Conservation (phyloP, 2,329 filamentous ascomycete genomes). For the Arthrobotrys sphaeroides region DNA sequence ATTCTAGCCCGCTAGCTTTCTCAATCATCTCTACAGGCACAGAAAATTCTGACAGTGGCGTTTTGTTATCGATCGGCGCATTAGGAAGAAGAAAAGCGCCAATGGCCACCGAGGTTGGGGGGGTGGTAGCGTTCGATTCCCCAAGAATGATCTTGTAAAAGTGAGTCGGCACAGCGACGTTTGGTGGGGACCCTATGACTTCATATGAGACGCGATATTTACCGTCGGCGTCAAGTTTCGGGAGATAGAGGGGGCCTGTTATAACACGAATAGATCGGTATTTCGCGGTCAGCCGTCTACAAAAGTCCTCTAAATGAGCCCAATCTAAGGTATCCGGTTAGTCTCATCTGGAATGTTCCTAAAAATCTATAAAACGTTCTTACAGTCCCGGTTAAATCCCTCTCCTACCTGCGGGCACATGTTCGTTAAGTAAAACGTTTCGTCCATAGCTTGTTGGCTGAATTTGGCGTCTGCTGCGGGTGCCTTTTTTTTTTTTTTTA, state of each 20-base stretch:
- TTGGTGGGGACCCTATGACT: conserved; percentile 91
- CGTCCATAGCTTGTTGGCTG: conserved; percentile 92
- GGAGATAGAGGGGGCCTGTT: conserved; percentile 92
- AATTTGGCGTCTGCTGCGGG: conserved; percentile 96
- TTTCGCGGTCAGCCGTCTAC: conserved; percentile 77
- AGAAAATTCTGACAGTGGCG: conserved; percentile 89
- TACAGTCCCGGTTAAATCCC: conserved; percentile 92
- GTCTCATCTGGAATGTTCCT: too few species aligned
- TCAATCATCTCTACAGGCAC: conserved; percentile 93
- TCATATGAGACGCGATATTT: conserved; percentile 98
- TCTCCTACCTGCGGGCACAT: conserved; percentile 99
- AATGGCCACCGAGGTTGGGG: conserved; percentile 77
- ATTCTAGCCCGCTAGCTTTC: conserved; percentile 89
- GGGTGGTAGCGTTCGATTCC: conserved; percentile 67
- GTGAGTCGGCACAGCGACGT: conserved; percentile 94
- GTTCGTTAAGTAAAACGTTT: conserved; percentile 90
- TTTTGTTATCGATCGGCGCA: conserved; percentile 84
- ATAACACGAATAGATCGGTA: conserved; percentile 92
- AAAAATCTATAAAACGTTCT: background rate
- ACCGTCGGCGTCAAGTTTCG: conserved; percentile 83
- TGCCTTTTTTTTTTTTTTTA: conserved; percentile 65
- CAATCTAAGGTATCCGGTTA: conserved; percentile 68
- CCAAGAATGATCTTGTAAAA: conserved; percentile 99
- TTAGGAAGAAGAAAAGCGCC: conserved; percentile 97
- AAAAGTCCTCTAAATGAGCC: conserved; percentile 98